Percentiles rank a stretch among this genome's conserved stretches.
Conservation (phyloP, 1,139 yeast species). For the Suhomyces ambrosiae region DNA sequence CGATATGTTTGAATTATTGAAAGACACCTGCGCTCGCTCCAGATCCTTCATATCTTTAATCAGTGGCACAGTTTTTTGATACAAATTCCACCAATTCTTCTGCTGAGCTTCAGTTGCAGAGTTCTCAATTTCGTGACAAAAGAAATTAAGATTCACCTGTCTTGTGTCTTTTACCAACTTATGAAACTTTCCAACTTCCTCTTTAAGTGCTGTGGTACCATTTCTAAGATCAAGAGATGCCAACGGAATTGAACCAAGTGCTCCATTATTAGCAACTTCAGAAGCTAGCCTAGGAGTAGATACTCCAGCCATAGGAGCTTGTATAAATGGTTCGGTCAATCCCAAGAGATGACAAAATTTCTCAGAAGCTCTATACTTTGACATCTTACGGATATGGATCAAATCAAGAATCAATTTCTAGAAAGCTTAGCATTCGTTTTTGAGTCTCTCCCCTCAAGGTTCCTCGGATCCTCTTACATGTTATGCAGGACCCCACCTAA, state of each 20-base stretch:
- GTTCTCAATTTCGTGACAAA: conserved; percentile 38
- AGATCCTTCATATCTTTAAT: neutral
- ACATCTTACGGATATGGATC: conserved; percentile 1
- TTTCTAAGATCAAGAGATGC: conserved; percentile 33
- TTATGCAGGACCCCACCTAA: neutral
- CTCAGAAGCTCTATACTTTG: conserved; percentile 2
- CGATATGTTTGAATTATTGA: conserved; percentile 35
- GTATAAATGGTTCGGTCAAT: conserved; percentile 42
- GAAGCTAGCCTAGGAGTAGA: conserved; percentile 45
- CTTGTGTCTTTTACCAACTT: conserved; percentile 11
- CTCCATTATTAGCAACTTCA: conserved; percentile 40
- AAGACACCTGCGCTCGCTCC: conserved; percentile 5
- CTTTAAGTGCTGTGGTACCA: conserved; percentile 15
- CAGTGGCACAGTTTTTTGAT: conserved; percentile 6
- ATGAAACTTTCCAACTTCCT: conserved; percentile 19
- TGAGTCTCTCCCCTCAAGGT: too few species aligned
- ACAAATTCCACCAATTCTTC: conserved; percentile 29
- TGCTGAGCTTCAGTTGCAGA: conserved; percentile 21
- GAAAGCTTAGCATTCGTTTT: too few species aligned
- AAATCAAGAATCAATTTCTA: too few species aligned
- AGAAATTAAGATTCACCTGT: conserved; percentile 49
- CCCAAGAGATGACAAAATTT: conserved; percentile 16
- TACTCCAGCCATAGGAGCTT: conserved; percentile 59
- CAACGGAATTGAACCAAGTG: conserved; percentile 49
- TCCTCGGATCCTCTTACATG: neutral